Evolutionary conservation across 208 protist species (phyloP).

Genomic region (Trypanosoma avium): DNA sequence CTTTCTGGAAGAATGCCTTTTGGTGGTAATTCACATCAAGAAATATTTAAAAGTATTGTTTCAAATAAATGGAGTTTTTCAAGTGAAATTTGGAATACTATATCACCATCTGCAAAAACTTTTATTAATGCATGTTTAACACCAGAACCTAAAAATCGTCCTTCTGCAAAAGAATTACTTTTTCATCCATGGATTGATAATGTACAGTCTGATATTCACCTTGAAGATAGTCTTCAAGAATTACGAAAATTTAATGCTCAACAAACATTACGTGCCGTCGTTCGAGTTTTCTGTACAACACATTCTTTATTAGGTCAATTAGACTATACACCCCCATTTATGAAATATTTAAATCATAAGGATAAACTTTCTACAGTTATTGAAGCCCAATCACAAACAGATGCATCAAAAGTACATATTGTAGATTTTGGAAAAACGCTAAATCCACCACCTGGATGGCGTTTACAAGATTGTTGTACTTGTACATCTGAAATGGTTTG

Average conservation of each 20-base stretch:
- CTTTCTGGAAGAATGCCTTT: conserved; percentile 81
- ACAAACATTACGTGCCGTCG: conserved; percentile 59
- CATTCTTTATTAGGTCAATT: conserved; percentile 57
- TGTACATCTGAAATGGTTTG: conserved; percentile 71
- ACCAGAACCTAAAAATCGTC: conserved; percentile 56
- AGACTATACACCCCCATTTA: conserved; percentile 72
- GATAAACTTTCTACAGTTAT: conserved; percentile 72
- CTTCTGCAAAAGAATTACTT: conserved; percentile 63
- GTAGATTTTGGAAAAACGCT: conserved; percentile 75
- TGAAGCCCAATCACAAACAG: conserved; percentile 69
- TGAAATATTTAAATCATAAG: conserved; percentile 74
- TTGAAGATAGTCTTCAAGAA: conserved; percentile 46
- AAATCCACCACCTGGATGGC: conserved; percentile 43
- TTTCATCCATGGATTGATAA: conserved; percentile 61
- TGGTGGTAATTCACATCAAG: conserved; percentile 51
- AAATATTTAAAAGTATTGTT: conserved; percentile 70
- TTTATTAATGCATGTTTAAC: conserved; percentile 74
- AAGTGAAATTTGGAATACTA: conserved; percentile 46
- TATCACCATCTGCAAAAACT: conserved; percentile 46
- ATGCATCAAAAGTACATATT: conserved; percentile 49
- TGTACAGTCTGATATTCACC: conserved; percentile 48
- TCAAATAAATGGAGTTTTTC: conserved; percentile 56
- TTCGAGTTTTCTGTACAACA: conserved; percentile 70
- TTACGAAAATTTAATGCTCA: conserved; percentile 62
- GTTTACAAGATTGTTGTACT: conserved; percentile 74